A percentile compares a stretch with the other conserved stretches of the same genome.
Conservation (phyloP, 2,329 filamentous ascomycete species). For the Teratosphaeria zuluensis region DNA sequence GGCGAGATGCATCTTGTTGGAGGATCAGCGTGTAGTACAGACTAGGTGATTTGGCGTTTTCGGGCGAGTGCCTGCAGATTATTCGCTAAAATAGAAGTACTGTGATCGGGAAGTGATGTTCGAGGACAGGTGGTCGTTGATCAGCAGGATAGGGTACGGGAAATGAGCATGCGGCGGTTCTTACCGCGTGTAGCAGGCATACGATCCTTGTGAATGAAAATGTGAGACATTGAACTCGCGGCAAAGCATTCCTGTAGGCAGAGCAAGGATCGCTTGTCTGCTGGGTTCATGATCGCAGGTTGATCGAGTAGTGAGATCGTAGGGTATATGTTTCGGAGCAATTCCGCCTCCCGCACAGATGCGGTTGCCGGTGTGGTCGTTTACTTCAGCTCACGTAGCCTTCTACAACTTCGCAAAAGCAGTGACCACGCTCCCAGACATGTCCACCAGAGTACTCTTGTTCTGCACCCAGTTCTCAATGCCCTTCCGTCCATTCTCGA, state of each 20-base stretch:
- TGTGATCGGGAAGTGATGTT: background rate
- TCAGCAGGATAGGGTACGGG: background rate
- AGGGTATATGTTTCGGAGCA: background rate
- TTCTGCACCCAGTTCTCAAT: conserved; percentile 76
- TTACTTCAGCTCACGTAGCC: background rate
- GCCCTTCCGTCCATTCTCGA: conserved; percentile 75
- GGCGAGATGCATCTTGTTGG: background rate
- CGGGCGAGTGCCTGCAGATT: background rate
- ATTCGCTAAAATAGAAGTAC: background rate
- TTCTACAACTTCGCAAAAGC: conserved; percentile 23
- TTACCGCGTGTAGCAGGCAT: background rate
- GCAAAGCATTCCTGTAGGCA: background rate
- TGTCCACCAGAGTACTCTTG: conserved; percentile 81
- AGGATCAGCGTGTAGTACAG: background rate
- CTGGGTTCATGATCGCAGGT: background rate
- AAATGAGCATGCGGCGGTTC: background rate
- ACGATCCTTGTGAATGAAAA: background rate
- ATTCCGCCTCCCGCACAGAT: background rate
- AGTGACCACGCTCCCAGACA: conserved; percentile 59
- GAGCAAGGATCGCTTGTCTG: background rate
- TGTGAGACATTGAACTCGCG: background rate
- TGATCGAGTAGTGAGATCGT: background rate
- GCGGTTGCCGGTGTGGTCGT: background rate
- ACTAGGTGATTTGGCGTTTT: background rate
- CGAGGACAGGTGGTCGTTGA: background rate